These are phyloP conservation scores for Scheffersomyces stipitis DNA, from an alignment of 805 yeast species.

Conservation along the genomic window DNA sequence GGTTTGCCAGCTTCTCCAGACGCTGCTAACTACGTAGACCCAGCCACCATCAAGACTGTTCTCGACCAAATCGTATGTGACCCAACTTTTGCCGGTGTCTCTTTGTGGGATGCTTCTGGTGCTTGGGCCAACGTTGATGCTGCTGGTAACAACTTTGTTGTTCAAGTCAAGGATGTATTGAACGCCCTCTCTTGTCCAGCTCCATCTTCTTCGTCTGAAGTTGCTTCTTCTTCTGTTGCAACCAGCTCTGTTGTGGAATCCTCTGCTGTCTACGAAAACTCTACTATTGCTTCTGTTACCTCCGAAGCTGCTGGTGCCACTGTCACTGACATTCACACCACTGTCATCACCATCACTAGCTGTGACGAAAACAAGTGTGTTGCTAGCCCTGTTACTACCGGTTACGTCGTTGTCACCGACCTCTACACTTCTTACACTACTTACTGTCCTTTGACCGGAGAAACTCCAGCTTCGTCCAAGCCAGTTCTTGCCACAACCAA, in stretches of 20 bases:
- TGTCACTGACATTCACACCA: constrained; percentile 14
- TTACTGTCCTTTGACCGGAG: neutral
- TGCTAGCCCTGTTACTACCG: neutral
- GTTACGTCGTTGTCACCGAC: neutral
- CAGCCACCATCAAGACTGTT: constrained; percentile 17
- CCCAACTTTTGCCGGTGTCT: constrained; percentile 60
- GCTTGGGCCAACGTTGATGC: constrained; percentile 45
- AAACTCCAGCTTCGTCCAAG: neutral
- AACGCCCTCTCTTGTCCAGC: neutral
- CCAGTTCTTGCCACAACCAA: neutral
- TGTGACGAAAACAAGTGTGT: constrained; percentile 20
- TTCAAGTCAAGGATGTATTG: constrained; percentile 45
- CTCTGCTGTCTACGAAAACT: constrained; percentile 6
- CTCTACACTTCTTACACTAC: neutral
- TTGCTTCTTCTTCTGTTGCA: constrained; percentile 1
- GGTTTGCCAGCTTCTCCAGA: constrained; percentile 34
- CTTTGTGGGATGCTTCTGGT: constrained; percentile 83
- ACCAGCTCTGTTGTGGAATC: constrained; percentile 1
- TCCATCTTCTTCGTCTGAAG: neutral
- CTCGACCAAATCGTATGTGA: constrained; percentile 12
- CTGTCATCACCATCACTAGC: constrained; percentile 19
- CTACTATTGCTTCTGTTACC: too few relatives aligned
- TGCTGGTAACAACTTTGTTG: constrained; percentile 26
- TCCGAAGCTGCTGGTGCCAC: constrained; percentile 6
- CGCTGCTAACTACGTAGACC: constrained; percentile 31